Evolutionary conservation across 2,329 filamentous ascomycete species (phyloP).

Genomic region (Fusarium duplospermum): DNA sequence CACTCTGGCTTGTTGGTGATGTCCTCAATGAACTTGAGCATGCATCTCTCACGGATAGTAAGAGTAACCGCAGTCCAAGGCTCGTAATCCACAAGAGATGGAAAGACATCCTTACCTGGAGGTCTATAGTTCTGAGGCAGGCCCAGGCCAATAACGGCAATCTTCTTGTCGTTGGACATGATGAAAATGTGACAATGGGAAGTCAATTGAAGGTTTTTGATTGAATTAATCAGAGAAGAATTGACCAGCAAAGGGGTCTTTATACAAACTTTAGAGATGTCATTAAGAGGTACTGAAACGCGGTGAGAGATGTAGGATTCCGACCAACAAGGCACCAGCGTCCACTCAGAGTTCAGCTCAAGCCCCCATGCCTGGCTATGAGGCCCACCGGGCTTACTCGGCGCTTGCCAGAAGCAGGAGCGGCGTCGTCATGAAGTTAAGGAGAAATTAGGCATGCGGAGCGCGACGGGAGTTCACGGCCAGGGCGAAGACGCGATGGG

Average conservation of each 20-base stretch:
- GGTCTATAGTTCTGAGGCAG: conserved; percentile 34
- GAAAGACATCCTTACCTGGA: conserved; percentile 26
- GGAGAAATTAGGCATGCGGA: background rate
- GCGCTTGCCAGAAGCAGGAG: background rate
- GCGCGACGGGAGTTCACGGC: background rate
- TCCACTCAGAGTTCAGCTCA: background rate
- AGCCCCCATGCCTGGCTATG: background rate
- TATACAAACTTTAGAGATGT: background rate
- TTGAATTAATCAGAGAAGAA: background rate
- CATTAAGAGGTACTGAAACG: background rate
- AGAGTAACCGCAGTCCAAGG: conserved; percentile 45
- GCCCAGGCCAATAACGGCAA: conserved; percentile 43
- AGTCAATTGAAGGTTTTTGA: background rate
- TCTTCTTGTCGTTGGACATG: conserved; percentile 13
- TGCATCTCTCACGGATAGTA: conserved; percentile 47
- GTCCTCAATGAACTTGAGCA: conserved; percentile 48
- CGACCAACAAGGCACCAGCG: conserved; percentile 17
- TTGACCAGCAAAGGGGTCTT: background rate
- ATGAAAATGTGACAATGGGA: background rate
- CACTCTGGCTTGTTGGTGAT: conserved; percentile 51
- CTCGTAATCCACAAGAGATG: conserved; percentile 24
- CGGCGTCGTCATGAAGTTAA: background rate
- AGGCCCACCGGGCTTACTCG: background rate
- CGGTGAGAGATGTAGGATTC: background rate
- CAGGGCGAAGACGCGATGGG: background rate